Conservation (phyloP, 2,329 filamentous ascomycete species). For the Phialocephala sp. region DNA sequence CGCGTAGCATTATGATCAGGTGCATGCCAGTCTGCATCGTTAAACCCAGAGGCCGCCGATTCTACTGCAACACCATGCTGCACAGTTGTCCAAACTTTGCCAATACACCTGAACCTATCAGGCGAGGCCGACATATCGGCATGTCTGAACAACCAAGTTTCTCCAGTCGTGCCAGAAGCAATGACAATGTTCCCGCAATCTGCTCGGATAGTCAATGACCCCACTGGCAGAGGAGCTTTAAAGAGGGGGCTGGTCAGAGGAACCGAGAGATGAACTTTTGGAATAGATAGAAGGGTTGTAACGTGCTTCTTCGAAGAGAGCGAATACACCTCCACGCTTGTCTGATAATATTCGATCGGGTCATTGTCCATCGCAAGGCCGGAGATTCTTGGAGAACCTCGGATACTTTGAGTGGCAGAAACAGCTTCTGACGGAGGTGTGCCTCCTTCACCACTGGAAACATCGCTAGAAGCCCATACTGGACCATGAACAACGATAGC, state of each 20-base stretch:
- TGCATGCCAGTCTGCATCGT: constrained; percentile 45
- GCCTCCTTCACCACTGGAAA: constrained; percentile 32
- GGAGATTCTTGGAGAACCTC: constrained; percentile 45
- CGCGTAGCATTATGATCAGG: constrained; percentile 46
- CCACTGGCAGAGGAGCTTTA: constrained; percentile 70
- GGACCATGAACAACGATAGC: constrained; percentile 83
- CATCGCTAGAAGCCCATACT: constrained; percentile 49
- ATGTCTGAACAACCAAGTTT: constrained; percentile 79
- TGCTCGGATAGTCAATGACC: constrained; percentile 75
- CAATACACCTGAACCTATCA: constrained; percentile 62
- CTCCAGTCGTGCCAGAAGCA: constrained; percentile 82
- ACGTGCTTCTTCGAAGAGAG: constrained; percentile 75
- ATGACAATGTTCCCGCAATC: constrained; percentile 75
- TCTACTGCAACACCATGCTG: constrained; percentile 62
- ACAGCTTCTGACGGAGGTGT: constrained; percentile 32
- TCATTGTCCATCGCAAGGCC: constrained; percentile 44
- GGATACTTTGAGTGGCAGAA: constrained; percentile 32
- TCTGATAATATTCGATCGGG: constrained; percentile 73
- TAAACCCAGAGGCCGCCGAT: constrained; percentile 25
- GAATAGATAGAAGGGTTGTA: constrained; percentile 74
- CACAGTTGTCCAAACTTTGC: constrained; percentile 90
- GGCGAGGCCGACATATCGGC: constrained; percentile 47
- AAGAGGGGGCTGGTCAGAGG: constrained; percentile 67
- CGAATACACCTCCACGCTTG: constrained; percentile 87
- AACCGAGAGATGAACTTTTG: constrained; percentile 64